phyloP scores from a whole-genome alignment of 768 basidiomycete species.

The Suillus paluster region DNA sequence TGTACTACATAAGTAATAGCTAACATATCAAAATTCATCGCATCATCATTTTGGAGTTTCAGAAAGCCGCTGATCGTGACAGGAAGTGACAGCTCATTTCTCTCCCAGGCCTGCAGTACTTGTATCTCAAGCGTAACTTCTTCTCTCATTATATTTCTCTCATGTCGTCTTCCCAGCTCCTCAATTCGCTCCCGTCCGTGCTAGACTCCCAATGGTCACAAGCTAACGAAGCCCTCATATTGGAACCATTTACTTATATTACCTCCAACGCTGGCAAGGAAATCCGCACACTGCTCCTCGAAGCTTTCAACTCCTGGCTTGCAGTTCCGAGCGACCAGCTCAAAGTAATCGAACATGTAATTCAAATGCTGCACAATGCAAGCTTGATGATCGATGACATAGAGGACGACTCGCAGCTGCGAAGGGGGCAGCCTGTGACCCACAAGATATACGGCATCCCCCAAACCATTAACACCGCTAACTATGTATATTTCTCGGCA shows the following conservation, averaged over 20 bases:
- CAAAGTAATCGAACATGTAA: conserved; percentile 73
- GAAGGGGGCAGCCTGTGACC: conserved; percentile 84
- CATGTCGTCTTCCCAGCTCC: not conserved
- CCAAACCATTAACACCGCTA: conserved; percentile 96
- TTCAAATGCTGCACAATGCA: conserved; percentile 94
- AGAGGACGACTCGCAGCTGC: conserved; percentile 86
- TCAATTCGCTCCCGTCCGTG: conserved; percentile 1
- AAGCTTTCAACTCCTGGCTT: conserved; percentile 94
- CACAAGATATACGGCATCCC: conserved; percentile 97
- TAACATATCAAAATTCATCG: too few species aligned
- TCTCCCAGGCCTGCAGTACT: conserved; percentile 4
- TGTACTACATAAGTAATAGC: too few species aligned
- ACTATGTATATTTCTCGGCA: conserved; percentile 96
- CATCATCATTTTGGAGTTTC: too few species aligned
- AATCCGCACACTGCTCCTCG: conserved; percentile 83
- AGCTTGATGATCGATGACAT: conserved; percentile 97
- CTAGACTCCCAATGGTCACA: conserved; percentile 37
- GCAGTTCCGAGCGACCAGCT: conserved; percentile 77
- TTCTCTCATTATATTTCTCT: not conserved
- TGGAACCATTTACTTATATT: conserved; percentile 90
- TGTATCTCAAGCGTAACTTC: not conserved
- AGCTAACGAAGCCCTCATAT: conserved; percentile 42
- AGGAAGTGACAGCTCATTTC: conserved; percentile 17
- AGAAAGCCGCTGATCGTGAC: not conserved
- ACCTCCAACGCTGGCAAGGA: conserved; percentile 91